Conservation (phyloP, 371 early-diverging fungal genomes). For the Mucor circinelloides region DNA sequence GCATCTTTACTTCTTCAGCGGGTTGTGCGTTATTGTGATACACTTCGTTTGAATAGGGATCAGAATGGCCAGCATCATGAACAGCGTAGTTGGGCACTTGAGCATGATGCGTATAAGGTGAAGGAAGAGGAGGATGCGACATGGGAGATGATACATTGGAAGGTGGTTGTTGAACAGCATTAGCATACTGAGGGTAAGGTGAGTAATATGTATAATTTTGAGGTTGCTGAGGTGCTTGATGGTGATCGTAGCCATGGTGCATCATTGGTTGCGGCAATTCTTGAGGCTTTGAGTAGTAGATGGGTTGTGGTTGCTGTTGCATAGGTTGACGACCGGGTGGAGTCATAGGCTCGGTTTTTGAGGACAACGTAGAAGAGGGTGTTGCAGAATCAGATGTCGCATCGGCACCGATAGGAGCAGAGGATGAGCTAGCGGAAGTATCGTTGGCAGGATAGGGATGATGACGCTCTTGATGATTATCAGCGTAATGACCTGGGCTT, state of each 20-base stretch:
- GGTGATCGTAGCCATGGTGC: slow-evolving; percentile 1
- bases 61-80: slow-evolving; percentile 10
- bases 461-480: slow-evolving; percentile 25
- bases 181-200: not conserved
- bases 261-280: not conserved
- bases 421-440: not conserved
- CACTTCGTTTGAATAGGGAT: slow-evolving; percentile 11
- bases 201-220: not conserved
- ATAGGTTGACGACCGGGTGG: not conserved
- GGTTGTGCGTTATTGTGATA: not conserved
- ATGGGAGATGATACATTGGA: slow-evolving; percentile 9
- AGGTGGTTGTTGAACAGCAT: not conserved
- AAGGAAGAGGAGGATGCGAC: slow-evolving; percentile 19
- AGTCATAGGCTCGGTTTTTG: not conserved
- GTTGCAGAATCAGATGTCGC: not conserved
- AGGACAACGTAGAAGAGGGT: not conserved
- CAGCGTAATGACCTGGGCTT: slow-evolving; percentile 83
- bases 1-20: slow-evolving; percentile 5
- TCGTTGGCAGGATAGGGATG: not conserved
- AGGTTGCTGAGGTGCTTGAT: not conserved
- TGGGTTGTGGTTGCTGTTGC: not conserved
- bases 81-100: slow-evolving; percentile 11
- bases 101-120: slow-evolving; percentile 16
- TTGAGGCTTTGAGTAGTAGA: not conserved
- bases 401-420: not conserved